Evolutionary conservation across 768 basidiomycete genomes (phyloP).

Genomic region (Pisolithus sp.): DNA sequence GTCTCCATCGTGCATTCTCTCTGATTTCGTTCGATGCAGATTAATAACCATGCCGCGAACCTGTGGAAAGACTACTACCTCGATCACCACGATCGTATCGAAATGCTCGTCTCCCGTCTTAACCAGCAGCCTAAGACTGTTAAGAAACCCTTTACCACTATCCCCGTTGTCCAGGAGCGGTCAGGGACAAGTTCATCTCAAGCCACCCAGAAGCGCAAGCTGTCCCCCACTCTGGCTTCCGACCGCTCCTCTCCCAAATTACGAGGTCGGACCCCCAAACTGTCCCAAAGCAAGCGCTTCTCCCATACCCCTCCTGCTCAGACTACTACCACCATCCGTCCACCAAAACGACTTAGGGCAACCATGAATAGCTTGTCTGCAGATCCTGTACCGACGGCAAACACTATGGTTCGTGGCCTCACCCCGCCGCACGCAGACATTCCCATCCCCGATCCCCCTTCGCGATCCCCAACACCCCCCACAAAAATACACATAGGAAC

Average conservation of each 20-base stretch:
- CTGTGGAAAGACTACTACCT: constrained; percentile 81
- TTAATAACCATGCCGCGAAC: constrained; percentile 45
- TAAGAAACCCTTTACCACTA: constrained; percentile 24
- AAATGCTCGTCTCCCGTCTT: constrained; percentile 30
- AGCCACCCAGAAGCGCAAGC: constrained; percentile 33
- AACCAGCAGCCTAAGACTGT: constrained; percentile 21
- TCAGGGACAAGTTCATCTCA: constrained; percentile 15
- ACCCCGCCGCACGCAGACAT: constrained; percentile 59
- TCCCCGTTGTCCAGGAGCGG: constrained; percentile 5
- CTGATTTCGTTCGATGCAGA: constrained; percentile 19
- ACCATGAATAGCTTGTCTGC: constrained; percentile 61
- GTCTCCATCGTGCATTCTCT: background rate
- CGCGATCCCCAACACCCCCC: constrained; percentile 66
- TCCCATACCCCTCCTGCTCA: constrained; percentile 10
- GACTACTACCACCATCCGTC: constrained; percentile 19
- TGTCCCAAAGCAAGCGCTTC: constrained; percentile 19
- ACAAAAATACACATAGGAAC: constrained; percentile 38
- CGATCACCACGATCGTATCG: constrained; percentile 57
- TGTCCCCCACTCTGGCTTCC: constrained; percentile 10
- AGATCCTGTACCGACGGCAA: constrained; percentile 15
- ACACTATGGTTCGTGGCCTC: constrained; percentile 36
- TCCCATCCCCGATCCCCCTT: constrained; percentile 55
- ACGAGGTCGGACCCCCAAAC: constrained; percentile 15
- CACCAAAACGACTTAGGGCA: constrained; percentile 25
- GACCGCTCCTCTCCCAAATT: constrained; percentile 21